phyloP scores from a whole-genome alignment of 2,329 filamentous ascomycete species.

The Apiospora sp. region DNA sequence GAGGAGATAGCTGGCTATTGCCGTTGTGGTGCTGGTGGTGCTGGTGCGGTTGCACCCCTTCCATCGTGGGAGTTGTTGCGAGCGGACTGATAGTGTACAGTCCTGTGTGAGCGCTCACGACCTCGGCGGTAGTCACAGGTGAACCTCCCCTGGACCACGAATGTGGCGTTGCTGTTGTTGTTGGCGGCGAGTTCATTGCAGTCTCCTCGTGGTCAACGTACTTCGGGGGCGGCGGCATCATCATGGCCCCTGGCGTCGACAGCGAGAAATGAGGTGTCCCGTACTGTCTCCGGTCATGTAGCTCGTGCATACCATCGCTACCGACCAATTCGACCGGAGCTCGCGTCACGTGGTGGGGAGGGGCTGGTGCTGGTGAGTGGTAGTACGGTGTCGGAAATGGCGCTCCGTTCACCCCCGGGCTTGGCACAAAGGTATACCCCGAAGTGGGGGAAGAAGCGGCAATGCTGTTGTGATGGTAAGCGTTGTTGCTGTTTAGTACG shows the following conservation, averaged over 20 bases:
- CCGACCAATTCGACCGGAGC: background rate
- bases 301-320: slow-evolving; percentile 17
- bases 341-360: background rate
- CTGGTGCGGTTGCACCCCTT: background rate
- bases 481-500: background rate
- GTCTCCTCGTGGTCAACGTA: slow-evolving; percentile 1
- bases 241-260: background rate
- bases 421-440: background rate
- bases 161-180: background rate
- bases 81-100: background rate
- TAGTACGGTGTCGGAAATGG: background rate
- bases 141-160: background rate
- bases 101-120: background rate
- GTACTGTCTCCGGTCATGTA: background rate
- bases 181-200: background rate
- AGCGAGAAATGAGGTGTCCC: slow-evolving; percentile 10
- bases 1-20: background rate
- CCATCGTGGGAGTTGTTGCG: background rate
- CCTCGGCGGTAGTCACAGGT: background rate
- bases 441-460: background rate
- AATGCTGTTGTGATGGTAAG: background rate
- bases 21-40: background rate
- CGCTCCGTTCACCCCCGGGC: background rate
- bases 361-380: background rate
- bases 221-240: background rate